phyloP scores from a whole-genome alignment of 176 grass and related monocot genomes.

The Musa schizocarpa region DNA sequence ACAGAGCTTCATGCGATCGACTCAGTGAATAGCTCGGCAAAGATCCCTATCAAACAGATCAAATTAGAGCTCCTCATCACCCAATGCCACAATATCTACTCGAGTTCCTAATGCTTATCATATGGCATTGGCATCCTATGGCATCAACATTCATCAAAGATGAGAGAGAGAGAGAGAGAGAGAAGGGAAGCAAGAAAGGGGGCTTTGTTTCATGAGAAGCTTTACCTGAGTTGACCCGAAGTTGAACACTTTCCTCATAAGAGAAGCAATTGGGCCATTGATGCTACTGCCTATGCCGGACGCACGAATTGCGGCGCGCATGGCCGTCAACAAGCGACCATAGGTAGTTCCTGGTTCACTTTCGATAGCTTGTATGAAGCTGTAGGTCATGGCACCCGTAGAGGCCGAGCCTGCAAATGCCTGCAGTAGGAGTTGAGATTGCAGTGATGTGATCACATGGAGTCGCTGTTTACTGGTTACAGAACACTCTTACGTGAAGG shows the following conservation, averaged over 20 bases:
- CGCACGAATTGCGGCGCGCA: conserved; percentile 61
- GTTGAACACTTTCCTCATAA: conserved; percentile 48
- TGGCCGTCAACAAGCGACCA: conserved; percentile 48
- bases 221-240: conserved; percentile 54
- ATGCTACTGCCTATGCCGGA: conserved; percentile 21
- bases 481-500: not conserved
- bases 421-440: conserved; percentile 16
- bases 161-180: too few species aligned
- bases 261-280: conserved; percentile 44
- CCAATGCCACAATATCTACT: too few species aligned
- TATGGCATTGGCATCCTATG: not conserved
- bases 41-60: too few species aligned
- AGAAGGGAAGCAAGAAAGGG: not conserved
- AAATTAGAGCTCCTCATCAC: too few species aligned
- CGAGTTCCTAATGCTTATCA: too few species aligned
- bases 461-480: not conserved
- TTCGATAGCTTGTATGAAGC: conserved; percentile 64
- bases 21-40: too few species aligned
- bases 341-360: conserved; percentile 63
- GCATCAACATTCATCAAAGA: not conserved
- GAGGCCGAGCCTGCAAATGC: conserved; percentile 28
- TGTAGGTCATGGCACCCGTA: conserved; percentile 85
- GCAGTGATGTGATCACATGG: too few species aligned
- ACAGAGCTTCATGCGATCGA: too few species aligned
- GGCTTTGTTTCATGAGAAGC: not conserved